phyloP scores from a whole-genome alignment of 2,329 filamentous ascomycete genomes.

The Teratosphaeria gauchensis region DNA sequence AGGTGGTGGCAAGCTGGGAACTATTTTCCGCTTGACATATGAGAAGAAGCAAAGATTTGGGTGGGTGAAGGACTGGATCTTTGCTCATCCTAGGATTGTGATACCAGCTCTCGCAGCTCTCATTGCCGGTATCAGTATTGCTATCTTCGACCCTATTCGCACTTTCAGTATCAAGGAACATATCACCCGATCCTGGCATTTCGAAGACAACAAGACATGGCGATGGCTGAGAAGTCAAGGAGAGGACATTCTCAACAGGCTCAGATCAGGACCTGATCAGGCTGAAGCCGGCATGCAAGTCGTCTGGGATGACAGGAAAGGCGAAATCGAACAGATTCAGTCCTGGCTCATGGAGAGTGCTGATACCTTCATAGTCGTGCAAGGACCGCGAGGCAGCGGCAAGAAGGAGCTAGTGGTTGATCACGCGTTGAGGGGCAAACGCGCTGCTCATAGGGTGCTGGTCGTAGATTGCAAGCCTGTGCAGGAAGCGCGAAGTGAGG shows the following conservation, averaged over 20 bases:
- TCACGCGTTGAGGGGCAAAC: conserved; percentile 60
- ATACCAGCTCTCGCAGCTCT: conserved; percentile 75
- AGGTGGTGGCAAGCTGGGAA: conserved; percentile 67
- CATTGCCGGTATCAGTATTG: conserved; percentile 71
- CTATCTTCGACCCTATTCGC: conserved; percentile 87
- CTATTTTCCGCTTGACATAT: conserved; percentile 71
- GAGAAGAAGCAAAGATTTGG: conserved; percentile 67
- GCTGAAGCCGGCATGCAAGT: conserved; percentile 62
- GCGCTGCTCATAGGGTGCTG: conserved; percentile 59
- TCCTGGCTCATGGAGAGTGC: conserved; percentile 80
- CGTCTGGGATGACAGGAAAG: conserved; percentile 79
- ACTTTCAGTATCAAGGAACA: conserved; percentile 87
- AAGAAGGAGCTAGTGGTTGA: conserved; percentile 83
- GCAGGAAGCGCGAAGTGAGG: conserved; percentile 81
- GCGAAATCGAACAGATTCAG: conserved; percentile 70
- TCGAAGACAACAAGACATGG: conserved; percentile 64
- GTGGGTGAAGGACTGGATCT: conserved; percentile 79
- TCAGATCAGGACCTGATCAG: conserved; percentile 30
- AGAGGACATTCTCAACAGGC: conserved; percentile 45
- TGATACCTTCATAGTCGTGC: conserved; percentile 87
- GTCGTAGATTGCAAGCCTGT: conserved; percentile 90
- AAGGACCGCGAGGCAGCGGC: conserved; percentile 82
- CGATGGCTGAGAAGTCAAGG: conserved; percentile 73
- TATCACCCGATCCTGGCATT: conserved; percentile 65
- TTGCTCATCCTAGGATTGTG: conserved; percentile 76